Base-by-base conservation (phyloP, 129 eudicot species). In the Tagetes patula region DNA sequence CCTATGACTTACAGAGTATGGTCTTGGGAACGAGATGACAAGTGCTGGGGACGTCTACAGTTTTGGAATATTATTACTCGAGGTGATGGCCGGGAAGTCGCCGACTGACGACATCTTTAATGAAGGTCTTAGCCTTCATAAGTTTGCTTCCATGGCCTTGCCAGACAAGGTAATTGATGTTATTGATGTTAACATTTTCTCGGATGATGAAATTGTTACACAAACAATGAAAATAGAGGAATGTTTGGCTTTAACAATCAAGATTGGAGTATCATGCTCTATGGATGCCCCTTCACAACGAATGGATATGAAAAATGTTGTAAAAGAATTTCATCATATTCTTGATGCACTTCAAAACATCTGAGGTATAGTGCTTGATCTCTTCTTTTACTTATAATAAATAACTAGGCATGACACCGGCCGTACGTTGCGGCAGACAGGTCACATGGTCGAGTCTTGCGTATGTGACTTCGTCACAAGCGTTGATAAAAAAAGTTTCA, bases 21-120 rank as follows among this genome's bases (percentile, higher is more conserved):
- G 80, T 33, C 47, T 76, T 8, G 75, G 80, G 12, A 76, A 14
- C 30, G 59, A 67, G 69, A 76, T 67, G 47, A 53, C 75, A 67
- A 54, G 31, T 3, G 33, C 50, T 67, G 69, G 80, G 46, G 80
- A 76, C 40, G 43, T 76, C 12, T 76, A 67, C 1, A 76, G 80
- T 67, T 76, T 40, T 32, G 80, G 80, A 54, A 68, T 76, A 66
- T 20, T 76, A 9, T n/a, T 67, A 30, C 60, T 76, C 12, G 80
- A 76, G 69, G 74, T 43, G 59, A 76, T 76, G 69, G 56, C 68
- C 2, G 80, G 75, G 47, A 67, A 76, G 36, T 55, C 10, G 8
- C 80, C 80, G 3, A 76, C 69, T 1, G 60, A 76, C 14, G 55
- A 50, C 54, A 75, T 52, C 59, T 75, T 75, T 53, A 50, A 12